phyloP scores from a whole-genome alignment of 208 protist genomes.

The Acanthamoeba triangularis region DNA sequence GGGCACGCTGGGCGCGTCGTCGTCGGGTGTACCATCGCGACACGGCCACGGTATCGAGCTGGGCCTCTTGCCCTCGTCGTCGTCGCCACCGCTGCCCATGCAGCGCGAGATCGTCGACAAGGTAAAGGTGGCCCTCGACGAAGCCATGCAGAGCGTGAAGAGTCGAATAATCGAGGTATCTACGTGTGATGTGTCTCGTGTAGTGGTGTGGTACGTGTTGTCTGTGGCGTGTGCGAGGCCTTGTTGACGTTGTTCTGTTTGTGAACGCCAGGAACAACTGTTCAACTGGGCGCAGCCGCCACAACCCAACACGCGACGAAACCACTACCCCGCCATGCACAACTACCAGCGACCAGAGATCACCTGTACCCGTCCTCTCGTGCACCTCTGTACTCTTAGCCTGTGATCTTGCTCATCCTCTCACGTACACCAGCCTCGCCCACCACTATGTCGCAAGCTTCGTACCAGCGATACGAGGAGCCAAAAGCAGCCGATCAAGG shows the following conservation, averaged over 20 bases:
- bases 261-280: neutral
- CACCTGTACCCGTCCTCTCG: neutral
- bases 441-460: no score
- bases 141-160: conserved; percentile 54
- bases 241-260: neutral
- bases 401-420: no score
- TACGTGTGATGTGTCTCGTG: neutral
- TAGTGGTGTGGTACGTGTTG: neutral
- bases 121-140: conserved; percentile 11
- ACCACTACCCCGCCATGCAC: neutral
- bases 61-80: conserved; percentile 26
- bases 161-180: neutral
- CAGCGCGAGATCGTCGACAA: conserved; percentile 59
- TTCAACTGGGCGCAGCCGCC: conserved; percentile 10
- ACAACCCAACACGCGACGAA: neutral
- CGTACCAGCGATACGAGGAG: neutral
- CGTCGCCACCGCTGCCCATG: conserved; percentile 17
- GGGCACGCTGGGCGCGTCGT: neutral
- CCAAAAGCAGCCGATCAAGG: neutral
- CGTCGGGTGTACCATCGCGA: neutral
- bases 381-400: no score
- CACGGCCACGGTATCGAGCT: conserved; percentile 2
- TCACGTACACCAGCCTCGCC: no score
- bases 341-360: neutral
- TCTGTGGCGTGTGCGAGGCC: neutral